These are phyloP conservation scores for Acer yangbiense DNA, from an alignment of 345 rosid genomes.

Conservation along the genomic window DNA sequence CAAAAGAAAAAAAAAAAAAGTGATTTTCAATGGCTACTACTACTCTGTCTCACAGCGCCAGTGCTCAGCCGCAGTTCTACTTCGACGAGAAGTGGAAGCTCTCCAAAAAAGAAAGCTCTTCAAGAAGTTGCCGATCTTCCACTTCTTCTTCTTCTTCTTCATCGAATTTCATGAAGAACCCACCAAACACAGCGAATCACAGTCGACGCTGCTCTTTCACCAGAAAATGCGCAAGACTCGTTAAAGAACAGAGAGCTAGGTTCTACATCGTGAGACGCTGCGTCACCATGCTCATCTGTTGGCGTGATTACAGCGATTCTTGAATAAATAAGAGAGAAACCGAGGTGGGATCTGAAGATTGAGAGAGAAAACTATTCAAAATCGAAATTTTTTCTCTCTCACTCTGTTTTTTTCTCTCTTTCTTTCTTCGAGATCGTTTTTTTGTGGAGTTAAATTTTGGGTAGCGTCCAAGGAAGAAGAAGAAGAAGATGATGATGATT, in stretches of 20 bases:
- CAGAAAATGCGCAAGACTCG: constrained; percentile 79
- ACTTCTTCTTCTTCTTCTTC: constrained; percentile 29
- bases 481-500: constrained; percentile 20
- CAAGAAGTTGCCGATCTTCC: constrained; percentile 54
- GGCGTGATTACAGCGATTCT: constrained; percentile 84
- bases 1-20: neutral
- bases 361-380: neutral
- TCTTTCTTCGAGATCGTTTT: constrained; percentile 28
- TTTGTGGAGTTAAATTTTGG: neutral
- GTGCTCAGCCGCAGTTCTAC: constrained; percentile 42
- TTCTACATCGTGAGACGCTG: constrained; percentile 95
- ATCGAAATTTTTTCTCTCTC: neutral
- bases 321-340: constrained; percentile 23
- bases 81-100: constrained; percentile 67
- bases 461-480: constrained; percentile 34
- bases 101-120: constrained; percentile 59
- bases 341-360: neutral
- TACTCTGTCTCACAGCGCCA: constrained; percentile 28
- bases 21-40: constrained; percentile 2
- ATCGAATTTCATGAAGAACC: constrained; percentile 7
- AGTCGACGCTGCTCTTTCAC: constrained; percentile 64
- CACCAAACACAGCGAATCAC: constrained; percentile 21
- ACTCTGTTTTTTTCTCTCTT: constrained; percentile 12
- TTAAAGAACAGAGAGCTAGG: constrained; percentile 88
- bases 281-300: constrained; percentile 89